These are phyloP conservation scores for Periconia digitata DNA, from an alignment of 2,329 filamentous ascomycete species.

Conservation along the genomic window DNA sequence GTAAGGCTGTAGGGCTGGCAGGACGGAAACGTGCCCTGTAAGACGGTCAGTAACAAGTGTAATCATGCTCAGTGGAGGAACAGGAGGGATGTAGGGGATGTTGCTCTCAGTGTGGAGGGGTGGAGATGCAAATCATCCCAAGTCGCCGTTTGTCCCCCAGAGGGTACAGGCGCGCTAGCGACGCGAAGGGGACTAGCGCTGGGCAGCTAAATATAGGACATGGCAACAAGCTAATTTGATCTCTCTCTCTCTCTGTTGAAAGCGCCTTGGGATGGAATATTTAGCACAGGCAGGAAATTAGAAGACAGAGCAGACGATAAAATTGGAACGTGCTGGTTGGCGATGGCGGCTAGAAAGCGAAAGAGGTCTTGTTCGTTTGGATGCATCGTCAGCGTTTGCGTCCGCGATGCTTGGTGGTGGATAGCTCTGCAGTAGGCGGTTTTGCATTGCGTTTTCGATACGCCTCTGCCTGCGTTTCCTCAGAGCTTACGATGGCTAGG, in stretches of 20 bases:
- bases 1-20: slow-evolving; percentile 12
- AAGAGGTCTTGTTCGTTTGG: not conserved
- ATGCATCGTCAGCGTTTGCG: slow-evolving; percentile 2
- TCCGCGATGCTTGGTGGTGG: slow-evolving; percentile 4
- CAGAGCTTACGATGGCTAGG: slow-evolving; percentile 1
- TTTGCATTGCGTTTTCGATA: slow-evolving; percentile 10
- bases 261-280: not conserved
- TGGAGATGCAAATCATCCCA: not conserved
- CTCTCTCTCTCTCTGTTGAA: not conserved
- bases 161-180: no score
- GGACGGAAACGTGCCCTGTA: no score
- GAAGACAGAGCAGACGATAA: slow-evolving; percentile 7
- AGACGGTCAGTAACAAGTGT: not conserved
- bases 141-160: not conserved
- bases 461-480: slow-evolving; percentile 4
- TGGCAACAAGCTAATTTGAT: not conserved
- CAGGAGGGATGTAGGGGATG: no score
- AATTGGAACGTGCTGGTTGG: slow-evolving; percentile 10
- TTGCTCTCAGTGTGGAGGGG: not conserved
- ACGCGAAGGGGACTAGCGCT: not conserved
- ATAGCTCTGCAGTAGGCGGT: slow-evolving; percentile 12
- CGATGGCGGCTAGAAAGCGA: slow-evolving; percentile 3
- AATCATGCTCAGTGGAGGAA: no score
- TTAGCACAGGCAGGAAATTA: not conserved
- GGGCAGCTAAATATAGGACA: slow-evolving; percentile 5